Base-by-base conservation (phyloP, 345 rosid species). In the Clausena lansium region DNA sequence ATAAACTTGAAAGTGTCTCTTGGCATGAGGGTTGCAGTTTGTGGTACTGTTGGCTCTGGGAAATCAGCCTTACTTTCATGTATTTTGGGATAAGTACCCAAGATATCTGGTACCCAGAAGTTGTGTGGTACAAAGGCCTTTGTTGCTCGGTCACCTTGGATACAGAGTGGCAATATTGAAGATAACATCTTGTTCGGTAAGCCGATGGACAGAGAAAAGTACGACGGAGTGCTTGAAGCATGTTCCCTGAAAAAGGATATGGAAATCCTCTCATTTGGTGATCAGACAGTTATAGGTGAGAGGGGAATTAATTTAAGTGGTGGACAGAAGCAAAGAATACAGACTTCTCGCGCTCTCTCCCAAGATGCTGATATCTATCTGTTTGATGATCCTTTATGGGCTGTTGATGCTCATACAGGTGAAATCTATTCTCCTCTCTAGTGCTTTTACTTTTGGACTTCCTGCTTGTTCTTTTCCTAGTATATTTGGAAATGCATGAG, bases 351-450 rank as follows among this genome's bases (percentile, higher is more conserved):
- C 0, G 98, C 98, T 27, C 86, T 95, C 32, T 93, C 93, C 82
- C 97, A 93, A 80, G 97, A 91, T 85, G 89, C 93, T 0, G 95
- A 93, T 85, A 88, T 93, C 75, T 95, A 93, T 71, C 83, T 93
- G 6, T 92, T 95, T 6, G 98, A 95, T 62, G 98, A 95, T 80
- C 98, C 98, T 70, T 95, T 95, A 63, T 93, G 95, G 77, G 98
- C 94, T 14, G 93, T 93, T 58, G 97, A 95, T 88, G 97, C 95
- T 36, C 94, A 91, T 79, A 95, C 98, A 90, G 92, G 97, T 93
- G 77, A 77, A 62, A 20, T 47, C 9, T 24, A 1, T 11, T 59
- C 45, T 45, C 45, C 27, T 36, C 36, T 14, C 50, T 24, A 15
- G 59, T 67, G 15, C 54, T 15, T 0, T 58, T 54, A 30, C 6